Evolutionary conservation across 2,329 filamentous ascomycete species (phyloP), one percentile per base, ranked within the genome.

Genomic region (Scolecobasidium constrictum): DNA sequence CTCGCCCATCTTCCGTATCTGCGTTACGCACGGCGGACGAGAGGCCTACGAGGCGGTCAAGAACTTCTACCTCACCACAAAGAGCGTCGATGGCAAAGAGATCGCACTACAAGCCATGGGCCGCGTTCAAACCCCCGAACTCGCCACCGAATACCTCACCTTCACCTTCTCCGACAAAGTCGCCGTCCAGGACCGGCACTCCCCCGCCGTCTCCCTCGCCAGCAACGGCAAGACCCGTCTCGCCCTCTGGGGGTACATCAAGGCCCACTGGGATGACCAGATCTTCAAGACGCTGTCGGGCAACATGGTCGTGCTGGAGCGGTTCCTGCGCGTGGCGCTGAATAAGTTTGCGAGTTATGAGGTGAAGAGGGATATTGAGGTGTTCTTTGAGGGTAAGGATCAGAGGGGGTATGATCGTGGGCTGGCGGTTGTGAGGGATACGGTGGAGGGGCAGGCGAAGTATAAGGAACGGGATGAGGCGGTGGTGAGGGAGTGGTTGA

Each of bases 81-180:
- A 82, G 41, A 86, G 87, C 5, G 80, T 95, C 28, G 92, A 96
- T 54, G 88, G 87, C 53, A 93, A 88, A 63, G 87, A 94, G 52
- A 83, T 94, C 49, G 83, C 78, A 50, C 74, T 96, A 3, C 69
- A 75, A 28, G 77, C 83, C 3, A 73, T 98, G 35, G 86, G 87
- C 23, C 77, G 79, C 31, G 78, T 83, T 16, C 80, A 81, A 52
- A 77, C 86, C 43, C 58, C 68, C 1, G 74, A 78, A 7, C 67
- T 95, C 21, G 78, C 93, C 35, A 67, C 73, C 44, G 64, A 81
- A 56, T 71, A 80, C 73, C 56, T 83, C 69, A 53, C 81, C 63
- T 74, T 95, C 58, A 68, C 88, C 63, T 82, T 94, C 62, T 88
- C 86, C 51, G 81, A 82, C 59, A 72, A 83, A n/a, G 85, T 96